Percentiles rank a stretch among this genome's conserved stretches.
These are phyloP conservation scores for Saccharomyces kudriavzevii DNA, from an alignment of 805 yeast genomes.

Conservation along the genomic window DNA sequence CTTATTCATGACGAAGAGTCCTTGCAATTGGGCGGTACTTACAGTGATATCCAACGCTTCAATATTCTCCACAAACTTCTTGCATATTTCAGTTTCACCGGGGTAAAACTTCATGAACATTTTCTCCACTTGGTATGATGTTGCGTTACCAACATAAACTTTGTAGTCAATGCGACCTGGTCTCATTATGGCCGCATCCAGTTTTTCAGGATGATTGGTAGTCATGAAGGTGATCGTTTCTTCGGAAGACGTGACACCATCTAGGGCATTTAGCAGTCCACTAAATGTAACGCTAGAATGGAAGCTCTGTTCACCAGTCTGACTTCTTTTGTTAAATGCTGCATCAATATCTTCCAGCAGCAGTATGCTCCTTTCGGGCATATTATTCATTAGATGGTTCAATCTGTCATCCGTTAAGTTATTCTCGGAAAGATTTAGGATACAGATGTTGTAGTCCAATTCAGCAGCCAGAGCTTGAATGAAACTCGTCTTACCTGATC, in stretches of 20 bases:
- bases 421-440: conserved; percentile 80
- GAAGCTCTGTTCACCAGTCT: conserved; percentile 68
- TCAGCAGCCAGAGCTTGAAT: conserved; percentile 97
- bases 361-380: conserved; percentile 81
- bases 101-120: conserved; percentile 90
- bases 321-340: conserved; percentile 79
- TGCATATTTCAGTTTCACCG: conserved; percentile 45
- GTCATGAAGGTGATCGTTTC: conserved; percentile 97
- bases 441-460: conserved; percentile 89
- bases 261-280: conserved; percentile 86
- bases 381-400: conserved; percentile 91
- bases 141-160: conserved; percentile 78
- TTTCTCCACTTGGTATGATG: conserved; percentile 62
- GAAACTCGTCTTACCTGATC: conserved; percentile 91
- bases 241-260: conserved; percentile 96
- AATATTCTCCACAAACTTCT: conserved; percentile 35
- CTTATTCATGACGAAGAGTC: conserved; percentile 87
- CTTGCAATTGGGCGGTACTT: conserved; percentile 92
- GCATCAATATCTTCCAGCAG: conserved; percentile 92
- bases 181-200: conserved; percentile 87
- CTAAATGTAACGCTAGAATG: conserved; percentile 89
- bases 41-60: conserved; percentile 45
- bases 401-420: conserved; percentile 90
- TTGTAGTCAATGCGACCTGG: conserved; percentile 93
- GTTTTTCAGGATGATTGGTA: conserved; percentile 89